A percentile compares a stretch with the other conserved stretches of the same genome.
These are phyloP conservation scores for Alectoria sarmentosa DNA, from an alignment of 495 filamentous ascomycete genomes.

Conservation along the genomic window DNA sequence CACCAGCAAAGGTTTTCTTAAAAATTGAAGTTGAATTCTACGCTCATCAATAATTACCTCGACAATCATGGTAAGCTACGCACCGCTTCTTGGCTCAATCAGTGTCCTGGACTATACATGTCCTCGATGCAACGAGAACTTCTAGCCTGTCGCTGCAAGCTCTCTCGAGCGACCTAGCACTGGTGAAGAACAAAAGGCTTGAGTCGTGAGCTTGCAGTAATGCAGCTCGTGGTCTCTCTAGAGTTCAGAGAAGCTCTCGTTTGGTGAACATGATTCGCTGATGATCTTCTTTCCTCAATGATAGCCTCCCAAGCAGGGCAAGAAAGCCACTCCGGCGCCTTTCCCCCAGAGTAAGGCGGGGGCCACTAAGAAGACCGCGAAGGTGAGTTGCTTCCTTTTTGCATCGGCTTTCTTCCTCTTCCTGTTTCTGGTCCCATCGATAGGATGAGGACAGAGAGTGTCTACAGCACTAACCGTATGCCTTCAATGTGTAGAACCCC, in stretches of 20 bases:
- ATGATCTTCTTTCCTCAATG: slow-evolving; percentile 99
- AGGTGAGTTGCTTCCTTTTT: slow-evolving; percentile 57
- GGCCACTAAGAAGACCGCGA: slow-evolving; percentile 81
- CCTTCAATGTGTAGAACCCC: slow-evolving; percentile 65
- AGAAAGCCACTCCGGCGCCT: slow-evolving; percentile 91
- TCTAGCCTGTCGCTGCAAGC: slow-evolving; percentile 1
- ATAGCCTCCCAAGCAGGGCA: slow-evolving; percentile 93
- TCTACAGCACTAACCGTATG: slow-evolving; percentile 32
- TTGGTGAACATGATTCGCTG: slow-evolving; percentile 79
- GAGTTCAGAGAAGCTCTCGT: slow-evolving; percentile 82
- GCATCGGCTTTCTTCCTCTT: not conserved
- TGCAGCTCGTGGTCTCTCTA: slow-evolving; percentile 68
- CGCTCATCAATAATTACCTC: not conserved
- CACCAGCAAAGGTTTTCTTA: not conserved
- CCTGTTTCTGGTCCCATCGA: not conserved
- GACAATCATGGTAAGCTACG: slow-evolving; percentile 18
- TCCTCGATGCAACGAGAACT: not conserved
- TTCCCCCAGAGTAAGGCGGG: slow-evolving; percentile 93
- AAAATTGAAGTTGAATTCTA: not conserved
- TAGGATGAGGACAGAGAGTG: slow-evolving; percentile 12
- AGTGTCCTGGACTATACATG: not conserved
- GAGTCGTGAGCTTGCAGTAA: slow-evolving; percentile 61
- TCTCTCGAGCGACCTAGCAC: slow-evolving; percentile 2
- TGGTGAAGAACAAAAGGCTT: slow-evolving; percentile 51
- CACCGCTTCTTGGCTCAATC: not conserved